A percentile compares a stretch with the other conserved stretches of the same genome.
Evolutionary conservation across 306 rosid genomes (phyloP).

Genomic region (Macrotyloma uniflorum): DNA sequence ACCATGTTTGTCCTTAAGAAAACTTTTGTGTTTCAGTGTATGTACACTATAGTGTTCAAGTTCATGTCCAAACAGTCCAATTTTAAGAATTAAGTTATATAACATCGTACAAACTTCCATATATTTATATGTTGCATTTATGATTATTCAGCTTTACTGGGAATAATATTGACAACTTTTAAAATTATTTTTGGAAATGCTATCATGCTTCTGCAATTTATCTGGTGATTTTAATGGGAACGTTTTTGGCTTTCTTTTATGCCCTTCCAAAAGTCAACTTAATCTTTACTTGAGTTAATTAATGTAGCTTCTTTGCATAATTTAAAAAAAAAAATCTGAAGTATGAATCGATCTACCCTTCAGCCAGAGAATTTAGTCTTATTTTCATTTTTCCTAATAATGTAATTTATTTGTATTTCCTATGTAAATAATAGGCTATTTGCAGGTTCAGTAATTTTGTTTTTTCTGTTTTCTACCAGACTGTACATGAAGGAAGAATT

Average conservation of each 20-base stretch:
- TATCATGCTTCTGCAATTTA: not conserved
- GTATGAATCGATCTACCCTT: not conserved
- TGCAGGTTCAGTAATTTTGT: slow-evolving; percentile 31
- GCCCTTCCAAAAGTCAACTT: not conserved
- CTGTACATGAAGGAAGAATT: slow-evolving; percentile 98
- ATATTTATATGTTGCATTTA: not conserved
- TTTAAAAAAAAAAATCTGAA: not conserved
- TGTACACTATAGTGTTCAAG: not conserved
- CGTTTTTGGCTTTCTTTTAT: not conserved
- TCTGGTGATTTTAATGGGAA: not conserved
- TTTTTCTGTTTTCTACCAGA: slow-evolving; percentile 46
- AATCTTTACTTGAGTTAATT: not conserved
- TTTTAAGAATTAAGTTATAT: not conserved
- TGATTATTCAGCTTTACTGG: not conserved
- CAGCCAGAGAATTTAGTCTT: not conserved
- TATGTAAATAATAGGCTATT: slow-evolving; percentile 22
- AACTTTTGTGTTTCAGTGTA: not conserved
- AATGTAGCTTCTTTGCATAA: not conserved
- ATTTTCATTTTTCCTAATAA: not conserved
- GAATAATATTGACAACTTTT: not conserved
- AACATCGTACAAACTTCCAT: slow-evolving; percentile 3
- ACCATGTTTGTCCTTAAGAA: slow-evolving; percentile 5
- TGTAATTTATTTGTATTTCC: not conserved
- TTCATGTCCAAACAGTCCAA: not conserved
- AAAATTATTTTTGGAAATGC: not conserved